Conservation (phyloP, 805 yeast species). For the Kodamaea lidongshanica region DNA sequence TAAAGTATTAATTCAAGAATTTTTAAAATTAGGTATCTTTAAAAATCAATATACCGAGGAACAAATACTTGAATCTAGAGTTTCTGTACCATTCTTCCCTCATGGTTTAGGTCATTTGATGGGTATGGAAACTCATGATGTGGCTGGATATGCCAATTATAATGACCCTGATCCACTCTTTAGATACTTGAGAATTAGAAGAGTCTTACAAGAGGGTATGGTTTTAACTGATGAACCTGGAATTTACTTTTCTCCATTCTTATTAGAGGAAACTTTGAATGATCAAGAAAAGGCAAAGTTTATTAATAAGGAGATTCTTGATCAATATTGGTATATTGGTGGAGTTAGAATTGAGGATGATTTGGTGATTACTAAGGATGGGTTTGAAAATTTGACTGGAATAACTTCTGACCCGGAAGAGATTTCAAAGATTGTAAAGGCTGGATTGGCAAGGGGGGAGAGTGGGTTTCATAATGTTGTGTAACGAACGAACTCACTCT, state of each 20-base stretch:
- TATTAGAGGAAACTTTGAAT: constrained; percentile 58
- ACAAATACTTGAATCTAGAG: constrained; percentile 64
- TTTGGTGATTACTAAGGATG: constrained; percentile 66
- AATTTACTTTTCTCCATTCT: constrained; percentile 77
- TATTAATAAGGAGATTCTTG: constrained; percentile 60
- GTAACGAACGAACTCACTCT: constrained; percentile 12
- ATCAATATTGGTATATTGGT: constrained; percentile 83
- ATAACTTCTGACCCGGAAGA: constrained; percentile 84
- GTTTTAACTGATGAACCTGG: constrained; percentile 96
- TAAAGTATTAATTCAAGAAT: constrained; percentile 62
- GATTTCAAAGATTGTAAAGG: constrained; percentile 66
- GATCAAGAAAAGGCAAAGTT: constrained; percentile 44
- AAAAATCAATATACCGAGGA: constrained; percentile 45
- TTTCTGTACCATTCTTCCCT: constrained; percentile 80
- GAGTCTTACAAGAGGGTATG: constrained; percentile 68
- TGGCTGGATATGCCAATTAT: constrained; percentile 83
- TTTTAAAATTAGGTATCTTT: constrained; percentile 72
- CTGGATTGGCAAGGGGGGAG: constrained; percentile 58
- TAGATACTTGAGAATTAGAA: constrained; percentile 72
- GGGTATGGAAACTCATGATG: constrained; percentile 96
- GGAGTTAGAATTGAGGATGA: constrained; percentile 98
- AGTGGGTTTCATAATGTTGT: constrained; percentile 55
- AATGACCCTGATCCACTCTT: constrained; percentile 75
- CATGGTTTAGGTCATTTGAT: constrained; percentile 93
- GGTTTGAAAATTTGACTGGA: constrained; percentile 74